Evolutionary conservation across 148 eudicot genomes (phyloP).

Genomic region (Rhododendron ovatum): DNA sequence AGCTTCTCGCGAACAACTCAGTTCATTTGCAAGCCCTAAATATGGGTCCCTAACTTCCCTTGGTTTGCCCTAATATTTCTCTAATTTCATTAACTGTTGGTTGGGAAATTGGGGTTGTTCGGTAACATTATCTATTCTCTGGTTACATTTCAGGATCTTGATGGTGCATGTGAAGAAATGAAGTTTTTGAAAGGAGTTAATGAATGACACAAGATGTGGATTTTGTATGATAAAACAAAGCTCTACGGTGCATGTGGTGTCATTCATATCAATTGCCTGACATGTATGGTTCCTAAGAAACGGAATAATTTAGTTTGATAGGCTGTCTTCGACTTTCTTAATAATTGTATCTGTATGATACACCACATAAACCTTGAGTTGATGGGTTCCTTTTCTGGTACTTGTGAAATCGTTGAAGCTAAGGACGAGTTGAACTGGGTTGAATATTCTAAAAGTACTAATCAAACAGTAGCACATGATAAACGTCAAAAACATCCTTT

Average conservation of each 20-base stretch:
- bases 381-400: constrained; percentile 36
- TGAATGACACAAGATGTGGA: neutral
- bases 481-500: constrained; percentile 39
- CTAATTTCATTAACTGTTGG: neutral
- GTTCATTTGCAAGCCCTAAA: neutral
- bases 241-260: constrained; percentile 12
- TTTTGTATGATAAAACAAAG: constrained; percentile 8
- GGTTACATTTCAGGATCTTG: constrained; percentile 19
- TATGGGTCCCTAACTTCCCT: neutral
- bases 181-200: neutral
- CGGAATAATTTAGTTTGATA: neutral
- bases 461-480: constrained; percentile 29
- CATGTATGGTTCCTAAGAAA: constrained; percentile 11
- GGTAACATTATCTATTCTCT: neutral
- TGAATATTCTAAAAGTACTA: constrained; percentile 27
- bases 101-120: neutral
- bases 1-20: neutral
- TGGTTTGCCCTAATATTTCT: neutral
- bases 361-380: neutral
- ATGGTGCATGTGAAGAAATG: constrained; percentile 3
- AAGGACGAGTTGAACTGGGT: constrained; percentile 41
- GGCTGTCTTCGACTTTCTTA: neutral
- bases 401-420: constrained; percentile 63
- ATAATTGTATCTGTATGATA: neutral
- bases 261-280: neutral